These are phyloP conservation scores for Penicillium maclennaniae DNA, from an alignment of 495 filamentous ascomycete genomes.

Conservation along the genomic window DNA sequence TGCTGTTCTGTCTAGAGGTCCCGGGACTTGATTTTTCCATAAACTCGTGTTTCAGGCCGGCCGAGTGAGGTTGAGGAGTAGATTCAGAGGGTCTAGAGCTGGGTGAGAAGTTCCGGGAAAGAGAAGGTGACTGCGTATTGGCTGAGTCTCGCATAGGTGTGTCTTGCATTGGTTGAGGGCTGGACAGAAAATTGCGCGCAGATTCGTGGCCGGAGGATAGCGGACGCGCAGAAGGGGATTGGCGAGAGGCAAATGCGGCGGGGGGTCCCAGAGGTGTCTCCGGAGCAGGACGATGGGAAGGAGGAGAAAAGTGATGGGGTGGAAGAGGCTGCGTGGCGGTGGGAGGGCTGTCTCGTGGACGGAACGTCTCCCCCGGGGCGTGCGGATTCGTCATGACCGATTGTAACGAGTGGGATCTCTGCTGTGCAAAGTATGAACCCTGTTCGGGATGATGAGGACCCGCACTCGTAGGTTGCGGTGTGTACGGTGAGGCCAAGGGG, in stretches of 20 bases:
- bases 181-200: constrained; percentile 34
- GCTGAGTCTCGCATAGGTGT: constrained; percentile 20
- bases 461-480: constrained; percentile 30
- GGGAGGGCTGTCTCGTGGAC: constrained; percentile 42
- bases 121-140: constrained; percentile 28
- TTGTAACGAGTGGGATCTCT: constrained; percentile 48
- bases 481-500: constrained; percentile 33
- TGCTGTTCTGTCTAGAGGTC: constrained; percentile 34
- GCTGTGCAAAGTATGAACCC: constrained; percentile 40
- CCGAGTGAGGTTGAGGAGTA: constrained; percentile 19
- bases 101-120: constrained; percentile 24
- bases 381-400: constrained; percentile 40
- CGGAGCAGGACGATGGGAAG: constrained; percentile 41
- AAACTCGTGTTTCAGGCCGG: constrained; percentile 33
- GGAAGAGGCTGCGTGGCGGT: constrained; percentile 34
- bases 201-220: constrained; percentile 34
- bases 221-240: constrained; percentile 33
- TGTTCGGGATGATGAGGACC: constrained; percentile 32
- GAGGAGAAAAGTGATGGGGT: constrained; percentile 39
- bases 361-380: constrained; percentile 32
- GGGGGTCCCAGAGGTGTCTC: constrained; percentile 48
- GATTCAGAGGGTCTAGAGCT: constrained; percentile 31
- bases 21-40: constrained; percentile 46
- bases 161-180: constrained; percentile 32
- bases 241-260: constrained; percentile 30